These are phyloP conservation scores for Suillus subluteus DNA, from an alignment of 768 basidiomycete genomes.

Conservation along the genomic window DNA sequence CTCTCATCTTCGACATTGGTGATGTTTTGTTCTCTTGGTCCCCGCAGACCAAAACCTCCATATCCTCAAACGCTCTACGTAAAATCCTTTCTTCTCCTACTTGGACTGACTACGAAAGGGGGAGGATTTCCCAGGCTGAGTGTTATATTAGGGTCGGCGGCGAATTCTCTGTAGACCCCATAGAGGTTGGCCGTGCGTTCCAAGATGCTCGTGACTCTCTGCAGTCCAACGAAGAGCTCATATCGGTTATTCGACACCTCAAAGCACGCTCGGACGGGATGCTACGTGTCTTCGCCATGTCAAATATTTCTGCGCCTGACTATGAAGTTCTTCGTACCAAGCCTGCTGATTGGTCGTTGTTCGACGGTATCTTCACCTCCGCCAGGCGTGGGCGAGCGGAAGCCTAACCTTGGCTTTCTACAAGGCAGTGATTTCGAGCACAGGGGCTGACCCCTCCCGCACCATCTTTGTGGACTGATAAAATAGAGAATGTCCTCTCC, in stretches of 20 bases:
- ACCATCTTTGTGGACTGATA: slow-evolving; percentile 65
- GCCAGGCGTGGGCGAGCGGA: slow-evolving; percentile 55
- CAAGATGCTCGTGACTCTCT: slow-evolving; percentile 52
- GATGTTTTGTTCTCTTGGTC: slow-evolving; percentile 63
- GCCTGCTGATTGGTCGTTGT: slow-evolving; percentile 51
- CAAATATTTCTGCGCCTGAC: slow-evolving; percentile 60
- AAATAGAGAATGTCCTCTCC: slow-evolving; percentile 58
- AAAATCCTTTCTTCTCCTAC: slow-evolving; percentile 47
- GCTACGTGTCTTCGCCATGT: slow-evolving; percentile 56
- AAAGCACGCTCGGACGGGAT: slow-evolving; percentile 38
- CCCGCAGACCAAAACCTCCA: slow-evolving; percentile 44
- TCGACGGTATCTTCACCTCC: slow-evolving; percentile 56
- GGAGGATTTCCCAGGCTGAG: slow-evolving; percentile 45
- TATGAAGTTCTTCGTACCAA: slow-evolving; percentile 48
- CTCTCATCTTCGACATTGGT: slow-evolving; percentile 57
- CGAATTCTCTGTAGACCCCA: slow-evolving; percentile 42
- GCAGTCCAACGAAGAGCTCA: slow-evolving; percentile 45
- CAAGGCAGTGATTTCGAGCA: slow-evolving; percentile 47
- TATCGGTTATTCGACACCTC: slow-evolving; percentile 49
- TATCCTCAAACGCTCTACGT: slow-evolving; percentile 45
- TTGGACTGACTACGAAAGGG: slow-evolving; percentile 60
- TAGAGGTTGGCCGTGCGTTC: slow-evolving; percentile 49
- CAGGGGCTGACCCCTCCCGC: slow-evolving; percentile 46
- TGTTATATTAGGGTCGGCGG: slow-evolving; percentile 45
- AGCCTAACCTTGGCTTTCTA: slow-evolving; percentile 58